Base-by-base conservation (phyloP, 352 stramenopile genomes). In the Phytophthora citricola region DNA sequence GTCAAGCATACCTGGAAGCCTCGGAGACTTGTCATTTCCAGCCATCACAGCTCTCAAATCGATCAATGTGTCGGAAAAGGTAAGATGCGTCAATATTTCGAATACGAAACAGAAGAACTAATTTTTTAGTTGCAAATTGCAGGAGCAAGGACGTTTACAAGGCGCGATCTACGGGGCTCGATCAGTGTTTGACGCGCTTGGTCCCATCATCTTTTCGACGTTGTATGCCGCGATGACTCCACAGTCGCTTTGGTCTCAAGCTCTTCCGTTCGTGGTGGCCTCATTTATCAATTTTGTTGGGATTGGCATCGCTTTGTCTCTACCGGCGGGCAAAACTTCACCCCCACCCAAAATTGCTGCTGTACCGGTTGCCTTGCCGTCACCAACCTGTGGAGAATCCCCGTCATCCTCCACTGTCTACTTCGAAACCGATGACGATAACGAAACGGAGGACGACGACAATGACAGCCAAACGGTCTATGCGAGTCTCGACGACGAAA, bases 111-210 rank as follows among this genome's bases (percentile, higher is more conserved):
- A 3, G 12, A 29, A 27, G 7, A 29, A 4, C 17, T 9, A 22
- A 22, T 48, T 6, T 22, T 72, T 41, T 3, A 27, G 47, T 24
- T 54, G 12, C 31, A 34, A 26, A 40, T 14, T 46, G 26, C 40
- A 89, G 69, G 87, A 94, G 40, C 87, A 93, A 85, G 83, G 87
- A 27, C 83, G 78, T 15, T 59, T 94, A 0, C 84, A 94, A 76
- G 87, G 87, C 2, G 85, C 84, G 15, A 87, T 94, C 20, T 93
- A 93, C 61, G 82, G 78, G 5, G 83, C 73, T 12, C 79, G 84
- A 6, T 83, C 81, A 5, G 72, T 94, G 32, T 87, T 91, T 41
- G 78, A 89, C 54, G 86, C 84, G 0, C 62, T 70, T 2, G 86
- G 86, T 4, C 81, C 86, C 0, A 63, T 94, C 20, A 66, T 81